Evolutionary conservation across 2,329 filamentous ascomycete genomes (phyloP).

Genomic region (Aspergillus tamarii): DNA sequence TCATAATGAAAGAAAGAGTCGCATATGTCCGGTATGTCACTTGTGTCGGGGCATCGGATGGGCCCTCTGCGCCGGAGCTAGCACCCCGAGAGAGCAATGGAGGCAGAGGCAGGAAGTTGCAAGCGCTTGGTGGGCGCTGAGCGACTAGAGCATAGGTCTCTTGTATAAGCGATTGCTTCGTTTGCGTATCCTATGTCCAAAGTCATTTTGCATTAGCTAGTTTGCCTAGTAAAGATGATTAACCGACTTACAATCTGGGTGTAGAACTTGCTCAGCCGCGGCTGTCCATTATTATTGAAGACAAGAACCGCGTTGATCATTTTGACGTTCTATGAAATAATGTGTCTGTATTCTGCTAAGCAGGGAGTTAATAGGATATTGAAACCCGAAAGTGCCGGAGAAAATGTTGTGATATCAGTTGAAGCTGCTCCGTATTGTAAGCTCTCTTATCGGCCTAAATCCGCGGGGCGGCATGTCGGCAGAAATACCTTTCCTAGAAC

Average conservation of each 20-base stretch:
- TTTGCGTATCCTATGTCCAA: conserved; percentile 82
- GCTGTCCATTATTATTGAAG: conserved; percentile 98
- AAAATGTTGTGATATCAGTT: not conserved
- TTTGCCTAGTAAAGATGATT: not conserved
- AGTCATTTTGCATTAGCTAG: conserved; percentile 2
- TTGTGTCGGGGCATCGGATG: conserved; percentile 88
- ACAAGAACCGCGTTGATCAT: conserved; percentile 99
- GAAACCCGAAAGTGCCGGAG: not conserved
- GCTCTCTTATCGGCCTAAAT: conserved; percentile 19
- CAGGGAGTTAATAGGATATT: not conserved
- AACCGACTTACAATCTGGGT: conserved; percentile 75
- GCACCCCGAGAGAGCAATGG: conserved; percentile 62
- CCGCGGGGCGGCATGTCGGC: conserved; percentile 17
- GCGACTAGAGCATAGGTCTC: conserved; percentile 97
- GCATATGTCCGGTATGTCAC: conserved; percentile 98
- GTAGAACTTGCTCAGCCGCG: conserved; percentile 97
- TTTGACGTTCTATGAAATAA: conserved; percentile 17
- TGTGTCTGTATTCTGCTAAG: not conserved
- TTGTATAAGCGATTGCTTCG: conserved; percentile 93
- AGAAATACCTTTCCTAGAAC: conserved; percentile 8
- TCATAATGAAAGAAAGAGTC: conserved; percentile 97
- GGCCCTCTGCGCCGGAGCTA: conserved; percentile 56
- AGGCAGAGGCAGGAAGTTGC: conserved; percentile 89
- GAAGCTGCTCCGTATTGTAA: not conserved
- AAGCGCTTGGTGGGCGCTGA: conserved; percentile 86